A percentile compares a stretch with the other conserved stretches of the same genome.
Conservation (phyloP, 257 asterid genomes). For the Lithospermum erythrorhizon region DNA sequence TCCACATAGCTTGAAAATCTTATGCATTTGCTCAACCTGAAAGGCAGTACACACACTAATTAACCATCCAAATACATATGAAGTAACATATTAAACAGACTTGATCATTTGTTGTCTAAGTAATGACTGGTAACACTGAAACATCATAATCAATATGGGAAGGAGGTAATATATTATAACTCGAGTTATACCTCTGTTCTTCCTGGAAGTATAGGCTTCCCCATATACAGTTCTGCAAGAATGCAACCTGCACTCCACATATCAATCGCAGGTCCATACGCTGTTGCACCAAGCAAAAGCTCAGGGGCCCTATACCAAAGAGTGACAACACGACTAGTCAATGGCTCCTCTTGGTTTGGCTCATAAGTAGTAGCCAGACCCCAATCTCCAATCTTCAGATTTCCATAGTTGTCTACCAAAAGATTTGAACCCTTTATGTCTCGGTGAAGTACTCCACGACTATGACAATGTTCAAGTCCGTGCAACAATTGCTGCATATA, state of each 20-base stretch:
- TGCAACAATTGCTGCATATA: slow-evolving; percentile 60
- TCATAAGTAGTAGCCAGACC: slow-evolving; percentile 60
- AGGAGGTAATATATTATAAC: not conserved
- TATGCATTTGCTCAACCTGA: slow-evolving; percentile 94
- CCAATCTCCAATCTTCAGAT: slow-evolving; percentile 66
- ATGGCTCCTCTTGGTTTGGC: slow-evolving; percentile 48
- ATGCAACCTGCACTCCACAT: slow-evolving; percentile 94
- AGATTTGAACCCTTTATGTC: slow-evolving; percentile 93
- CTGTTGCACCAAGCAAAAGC: slow-evolving; percentile 75
- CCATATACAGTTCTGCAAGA: slow-evolving; percentile 71
- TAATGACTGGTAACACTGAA: no score
- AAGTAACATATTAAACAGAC: not conserved
- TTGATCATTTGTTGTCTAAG: not conserved
- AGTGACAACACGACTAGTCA: slow-evolving; percentile 90
- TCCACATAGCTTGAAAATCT: slow-evolving; percentile 91
- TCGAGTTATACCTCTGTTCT: slow-evolving; percentile 65
- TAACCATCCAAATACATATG: not conserved
- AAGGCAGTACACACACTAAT: slow-evolving; percentile 5
- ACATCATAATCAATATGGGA: not conserved
- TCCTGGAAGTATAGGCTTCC: slow-evolving; percentile 95
- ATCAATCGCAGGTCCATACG: slow-evolving; percentile 70
- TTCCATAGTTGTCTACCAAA: slow-evolving; percentile 58
- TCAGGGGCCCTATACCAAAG: slow-evolving; percentile 97
- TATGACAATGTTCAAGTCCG: slow-evolving; percentile 86
- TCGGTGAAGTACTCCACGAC: slow-evolving; percentile 72